Conservation (phyloP, 768 basidiomycete species). For the Dictyophora rubrovolvata region DNA sequence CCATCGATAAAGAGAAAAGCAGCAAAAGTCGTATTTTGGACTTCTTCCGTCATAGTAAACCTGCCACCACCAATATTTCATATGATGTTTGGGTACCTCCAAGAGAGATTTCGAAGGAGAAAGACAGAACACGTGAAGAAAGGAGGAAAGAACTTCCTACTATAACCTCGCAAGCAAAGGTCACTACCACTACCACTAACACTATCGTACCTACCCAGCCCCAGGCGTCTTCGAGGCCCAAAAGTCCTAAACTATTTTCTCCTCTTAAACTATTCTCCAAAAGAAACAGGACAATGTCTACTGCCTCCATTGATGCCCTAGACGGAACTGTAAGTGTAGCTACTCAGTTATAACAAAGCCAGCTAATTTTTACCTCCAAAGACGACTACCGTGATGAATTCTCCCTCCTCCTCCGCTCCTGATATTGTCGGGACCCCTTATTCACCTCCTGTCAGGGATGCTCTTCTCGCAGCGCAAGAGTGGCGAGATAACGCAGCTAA, state of each 20-base stretch:
- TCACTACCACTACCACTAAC: conserved; percentile 14
- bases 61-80: neutral
- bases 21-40: conserved; percentile 32
- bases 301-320: conserved; percentile 66
- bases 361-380: conserved; percentile 18
- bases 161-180: neutral
- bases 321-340: conserved; percentile 61
- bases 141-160: neutral
- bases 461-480: conserved; percentile 49
- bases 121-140: conserved; percentile 2
- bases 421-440: conserved; percentile 38
- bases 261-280: conserved; percentile 56
- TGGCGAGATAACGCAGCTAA: conserved; percentile 63
- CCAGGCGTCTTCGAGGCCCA: neutral
- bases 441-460: conserved; percentile 56
- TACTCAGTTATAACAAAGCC: neutral
- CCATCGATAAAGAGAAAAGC: conserved; percentile 2
- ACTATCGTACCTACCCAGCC: conserved; percentile 21
- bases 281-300: conserved; percentile 58
- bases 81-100: conserved; percentile 11
- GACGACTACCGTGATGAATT: conserved; percentile 66
- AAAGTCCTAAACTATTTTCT: conserved; percentile 16
- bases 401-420: conserved; percentile 64
- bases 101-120: conserved; percentile 1
- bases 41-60: conserved; percentile 21